These are phyloP conservation scores for Penicillium decumbens DNA, from an alignment of 2,329 filamentous ascomycete genomes.

Conservation along the genomic window DNA sequence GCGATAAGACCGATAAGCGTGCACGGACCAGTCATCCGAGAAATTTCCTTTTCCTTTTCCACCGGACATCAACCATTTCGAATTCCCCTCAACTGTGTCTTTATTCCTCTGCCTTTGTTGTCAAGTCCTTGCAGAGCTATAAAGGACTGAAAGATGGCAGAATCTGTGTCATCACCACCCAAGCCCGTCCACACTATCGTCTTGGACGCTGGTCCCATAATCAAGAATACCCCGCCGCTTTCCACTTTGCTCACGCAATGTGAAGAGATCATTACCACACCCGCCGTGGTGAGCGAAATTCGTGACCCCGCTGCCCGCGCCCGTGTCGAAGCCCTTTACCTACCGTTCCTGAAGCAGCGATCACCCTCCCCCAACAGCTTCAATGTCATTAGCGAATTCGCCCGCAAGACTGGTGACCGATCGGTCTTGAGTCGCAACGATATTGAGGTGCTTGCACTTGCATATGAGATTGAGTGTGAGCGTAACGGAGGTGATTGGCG, in stretches of 20 bases:
- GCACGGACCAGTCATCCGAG: constrained; percentile 34
- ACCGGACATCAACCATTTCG: neutral
- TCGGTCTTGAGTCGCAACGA: constrained; percentile 84
- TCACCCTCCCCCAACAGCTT: constrained; percentile 71
- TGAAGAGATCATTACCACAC: constrained; percentile 74
- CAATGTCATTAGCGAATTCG: constrained; percentile 76
- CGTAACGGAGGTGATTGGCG: constrained; percentile 85
- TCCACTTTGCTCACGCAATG: constrained; percentile 75
- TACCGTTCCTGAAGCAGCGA: constrained; percentile 77
- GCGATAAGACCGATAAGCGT: constrained; percentile 40
- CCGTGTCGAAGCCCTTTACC: constrained; percentile 75
- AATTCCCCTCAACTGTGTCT: constrained; percentile 8
- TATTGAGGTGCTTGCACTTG: constrained; percentile 80
- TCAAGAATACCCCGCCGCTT: constrained; percentile 84
- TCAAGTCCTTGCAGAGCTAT: neutral
- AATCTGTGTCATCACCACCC: constrained; percentile 16
- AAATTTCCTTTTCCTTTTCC: constrained; percentile 25
- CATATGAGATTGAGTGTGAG: constrained; percentile 93
- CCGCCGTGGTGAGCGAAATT: constrained; percentile 81
- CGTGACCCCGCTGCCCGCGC: constrained; percentile 74
- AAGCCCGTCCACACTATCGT: constrained; percentile 80
- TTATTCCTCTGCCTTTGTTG: neutral
- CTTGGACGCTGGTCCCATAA: constrained; percentile 85
- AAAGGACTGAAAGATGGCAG: constrained; percentile 27
- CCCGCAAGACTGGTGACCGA: constrained; percentile 81